Evolutionary conservation across 1,284 basidiomycete species (phyloP), one percentile per base, ranked within the genome.

Genomic region (Cutaneotrichosporon arboriforme): DNA sequence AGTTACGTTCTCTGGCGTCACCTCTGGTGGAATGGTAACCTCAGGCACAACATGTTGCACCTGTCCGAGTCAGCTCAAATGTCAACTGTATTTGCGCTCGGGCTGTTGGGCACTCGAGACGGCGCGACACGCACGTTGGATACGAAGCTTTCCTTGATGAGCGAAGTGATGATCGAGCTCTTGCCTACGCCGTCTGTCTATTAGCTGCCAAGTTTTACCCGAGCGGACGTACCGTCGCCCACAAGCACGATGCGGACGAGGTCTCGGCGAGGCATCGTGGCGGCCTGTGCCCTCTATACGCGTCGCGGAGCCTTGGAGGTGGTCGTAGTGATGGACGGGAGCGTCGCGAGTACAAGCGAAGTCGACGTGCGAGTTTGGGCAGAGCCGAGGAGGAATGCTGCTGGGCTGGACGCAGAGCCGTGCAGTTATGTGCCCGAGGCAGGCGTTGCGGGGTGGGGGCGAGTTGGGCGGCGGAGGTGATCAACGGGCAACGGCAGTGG

Each of bases 61-160:
- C 88, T 89, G 64, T 3, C 55, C 38, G n/a, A 39, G 20, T 43
- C 9, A 54, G 39, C 35, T n/a, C 8, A n/a, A n/a, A 18, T 9
- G 35, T 38, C 26, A 31, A 31, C 26, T 7, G 26, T 7, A 31
- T n/a, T n/a, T n/a, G n/a, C n/a, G n/a, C n/a, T n/a, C n/a, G n/a
- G n/a, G n/a, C n/a, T n/a, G n/a, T n/a, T n/a, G n/a, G n/a, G n/a
- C n/a, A n/a, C n/a, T n/a, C 26, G 26, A 31, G 10, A 31, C 7
- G 26, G 26, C 26, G 5, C 26, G 26, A 31, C 26, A 76, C 83
- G 66, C 69, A 93, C 92, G 77, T 90, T 87, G 41, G 87, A 79
- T 44, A 96, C 87, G 70, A 87, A 97, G 31, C 87, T 84, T 73
- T 94, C 91, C 74, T 96, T 96, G 77, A 97, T 94, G 70, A 97